Evolutionary conservation across 345 rosid genomes (phyloP).

Genomic region (Brassica carinata): DNA sequence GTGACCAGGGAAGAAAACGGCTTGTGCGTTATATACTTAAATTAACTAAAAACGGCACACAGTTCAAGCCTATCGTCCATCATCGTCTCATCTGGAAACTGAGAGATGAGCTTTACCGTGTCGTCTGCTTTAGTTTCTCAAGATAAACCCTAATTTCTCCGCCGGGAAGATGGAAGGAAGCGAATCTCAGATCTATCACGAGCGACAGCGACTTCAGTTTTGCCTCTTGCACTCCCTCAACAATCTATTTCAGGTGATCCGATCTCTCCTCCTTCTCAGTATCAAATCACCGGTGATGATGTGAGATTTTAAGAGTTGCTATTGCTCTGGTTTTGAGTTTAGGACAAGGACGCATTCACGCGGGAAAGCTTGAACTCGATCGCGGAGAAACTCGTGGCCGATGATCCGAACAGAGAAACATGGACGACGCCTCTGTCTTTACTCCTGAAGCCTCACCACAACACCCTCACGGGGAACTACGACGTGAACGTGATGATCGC

Average conservation of each 20-base stretch:
- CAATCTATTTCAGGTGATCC: slow-evolving; percentile 85
- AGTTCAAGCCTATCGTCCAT: not conserved
- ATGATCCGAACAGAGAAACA: slow-evolving; percentile 55
- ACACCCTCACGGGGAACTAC: slow-evolving; percentile 75
- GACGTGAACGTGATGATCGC: slow-evolving; percentile 80
- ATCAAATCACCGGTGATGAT: not conserved
- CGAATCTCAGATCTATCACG: slow-evolving; percentile 64
- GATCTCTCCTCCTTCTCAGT: not conserved
- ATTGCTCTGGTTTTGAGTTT: slow-evolving; percentile 6
- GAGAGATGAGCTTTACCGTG: not conserved
- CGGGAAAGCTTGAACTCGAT: slow-evolving; percentile 60
- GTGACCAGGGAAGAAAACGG: not conserved
- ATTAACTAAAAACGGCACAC: not conserved
- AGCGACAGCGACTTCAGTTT: slow-evolving; percentile 74
- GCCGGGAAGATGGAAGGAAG: slow-evolving; percentile 41
- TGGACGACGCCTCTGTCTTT: slow-evolving; percentile 83
- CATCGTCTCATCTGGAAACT: slow-evolving; percentile 1
- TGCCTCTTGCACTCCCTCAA: slow-evolving; percentile 88
- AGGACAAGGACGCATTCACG: slow-evolving; percentile 71
- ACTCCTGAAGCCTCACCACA: slow-evolving; percentile 81
- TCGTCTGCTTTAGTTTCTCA: not conserved
- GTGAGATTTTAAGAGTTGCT: not conserved
- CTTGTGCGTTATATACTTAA: not conserved
- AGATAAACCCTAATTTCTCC: slow-evolving; percentile 11
- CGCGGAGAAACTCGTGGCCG: slow-evolving; percentile 61